phyloP scores from a whole-genome alignment of 257 asterid genomes.

The Forsythia viridissima region DNA sequence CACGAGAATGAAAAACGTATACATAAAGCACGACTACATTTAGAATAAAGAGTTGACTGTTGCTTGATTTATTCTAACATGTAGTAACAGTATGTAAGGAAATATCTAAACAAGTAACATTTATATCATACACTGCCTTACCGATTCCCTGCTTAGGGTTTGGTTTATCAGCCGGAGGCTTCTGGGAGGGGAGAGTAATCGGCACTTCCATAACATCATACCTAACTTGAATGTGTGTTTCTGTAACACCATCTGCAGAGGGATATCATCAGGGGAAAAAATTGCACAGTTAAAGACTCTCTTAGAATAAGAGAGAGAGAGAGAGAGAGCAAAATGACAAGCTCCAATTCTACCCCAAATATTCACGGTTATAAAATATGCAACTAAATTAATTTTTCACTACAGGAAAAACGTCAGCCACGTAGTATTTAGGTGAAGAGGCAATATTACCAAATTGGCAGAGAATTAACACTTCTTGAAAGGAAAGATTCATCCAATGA shows the following conservation, averaged over 20 bases:
- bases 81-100: neutral
- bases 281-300: conserved; percentile 10
- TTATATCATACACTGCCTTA: conserved; percentile 36
- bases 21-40: neutral
- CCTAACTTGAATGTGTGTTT: conserved; percentile 65
- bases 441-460: neutral
- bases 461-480: conserved; percentile 10
- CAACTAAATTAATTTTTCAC: neutral
- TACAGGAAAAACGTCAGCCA: neutral
- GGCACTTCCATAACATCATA: conserved; percentile 90
- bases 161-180: conserved; percentile 94
- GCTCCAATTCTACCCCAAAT: neutral
- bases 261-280: conserved; percentile 8
- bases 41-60: neutral
- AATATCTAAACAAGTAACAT: neutral
- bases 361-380: neutral
- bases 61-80: neutral
- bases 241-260: conserved; percentile 62
- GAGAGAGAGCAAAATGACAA: neutral
- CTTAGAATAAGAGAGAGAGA: neutral
- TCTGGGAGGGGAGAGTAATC: conserved; percentile 74
- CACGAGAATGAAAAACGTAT: neutral
- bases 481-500: neutral
- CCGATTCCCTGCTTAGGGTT: conserved; percentile 98
- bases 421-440: neutral